Conservation (phyloP, 2,329 filamentous ascomycete species). For the Talaromyces albobiverticillius region DNA sequence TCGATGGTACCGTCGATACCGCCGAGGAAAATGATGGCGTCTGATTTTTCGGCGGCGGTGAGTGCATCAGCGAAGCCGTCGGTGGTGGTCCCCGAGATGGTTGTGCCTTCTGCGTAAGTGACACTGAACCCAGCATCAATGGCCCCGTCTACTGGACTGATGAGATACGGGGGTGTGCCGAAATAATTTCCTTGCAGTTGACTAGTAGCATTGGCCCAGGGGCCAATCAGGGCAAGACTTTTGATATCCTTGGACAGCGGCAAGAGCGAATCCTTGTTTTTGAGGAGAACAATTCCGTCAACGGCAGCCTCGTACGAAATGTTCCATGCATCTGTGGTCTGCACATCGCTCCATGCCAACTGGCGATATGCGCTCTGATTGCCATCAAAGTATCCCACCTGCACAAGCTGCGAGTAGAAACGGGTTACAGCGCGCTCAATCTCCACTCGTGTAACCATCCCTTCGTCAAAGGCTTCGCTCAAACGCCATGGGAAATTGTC, state of each 20-base stretch:
- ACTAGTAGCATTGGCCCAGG: slow-evolving; percentile 56
- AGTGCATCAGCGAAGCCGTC: slow-evolving; percentile 32
- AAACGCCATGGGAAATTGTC: slow-evolving; percentile 48
- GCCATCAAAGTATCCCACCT: slow-evolving; percentile 54
- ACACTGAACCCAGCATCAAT: slow-evolving; percentile 46
- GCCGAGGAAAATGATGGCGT: slow-evolving; percentile 40
- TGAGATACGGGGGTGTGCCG: slow-evolving; percentile 56
- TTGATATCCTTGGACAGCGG: slow-evolving; percentile 40
- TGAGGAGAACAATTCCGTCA: slow-evolving; percentile 49
- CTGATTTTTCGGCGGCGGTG: slow-evolving; percentile 31
- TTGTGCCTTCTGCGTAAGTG: slow-evolving; percentile 43
- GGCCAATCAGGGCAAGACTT: slow-evolving; percentile 55
- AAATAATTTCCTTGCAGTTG: slow-evolving; percentile 61
- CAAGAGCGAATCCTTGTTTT: slow-evolving; percentile 50
- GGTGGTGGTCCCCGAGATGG: slow-evolving; percentile 28
- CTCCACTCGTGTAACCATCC: slow-evolving; percentile 43
- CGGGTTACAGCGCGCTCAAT: slow-evolving; percentile 48
- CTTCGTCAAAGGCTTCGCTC: slow-evolving; percentile 42
- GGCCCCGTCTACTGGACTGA: slow-evolving; percentile 53
- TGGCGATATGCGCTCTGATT: slow-evolving; percentile 46
- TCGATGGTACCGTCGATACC: slow-evolving; percentile 43
- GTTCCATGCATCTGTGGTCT: slow-evolving; percentile 51
- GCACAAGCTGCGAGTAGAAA: slow-evolving; percentile 50
- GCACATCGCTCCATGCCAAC: slow-evolving; percentile 56
- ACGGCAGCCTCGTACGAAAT: slow-evolving; percentile 55